Percentiles rank a stretch among this genome's conserved stretches.
Conservation (phyloP, 305 asterid genomes). For the Solanum chacoense region DNA sequence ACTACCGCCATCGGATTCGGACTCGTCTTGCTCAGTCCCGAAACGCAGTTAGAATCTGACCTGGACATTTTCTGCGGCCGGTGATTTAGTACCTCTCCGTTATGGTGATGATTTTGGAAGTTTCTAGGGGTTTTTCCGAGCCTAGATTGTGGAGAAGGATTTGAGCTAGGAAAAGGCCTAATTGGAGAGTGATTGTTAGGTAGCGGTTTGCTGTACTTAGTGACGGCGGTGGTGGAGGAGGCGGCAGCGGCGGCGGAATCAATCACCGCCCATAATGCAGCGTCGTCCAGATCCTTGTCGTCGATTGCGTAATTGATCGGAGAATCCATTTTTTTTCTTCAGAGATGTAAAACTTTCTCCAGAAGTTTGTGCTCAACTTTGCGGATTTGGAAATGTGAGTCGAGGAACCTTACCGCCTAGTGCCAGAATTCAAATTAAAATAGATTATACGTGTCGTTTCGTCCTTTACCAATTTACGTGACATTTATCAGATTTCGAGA, state of each 20-base stretch:
- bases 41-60: constrained; percentile 17
- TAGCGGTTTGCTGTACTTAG: constrained; percentile 24
- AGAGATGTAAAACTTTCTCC: background rate
- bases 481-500: background rate
- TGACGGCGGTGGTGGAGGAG: constrained; percentile 15
- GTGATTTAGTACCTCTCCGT: constrained; percentile 45
- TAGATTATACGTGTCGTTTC: background rate
- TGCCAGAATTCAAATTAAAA: background rate
- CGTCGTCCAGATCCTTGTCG: constrained; percentile 84
- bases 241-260: constrained; percentile 72
- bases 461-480: too few species aligned
- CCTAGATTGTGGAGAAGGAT: constrained; percentile 42
- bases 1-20: constrained; percentile 50
- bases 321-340: constrained; percentile 9
- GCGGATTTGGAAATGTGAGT: background rate
- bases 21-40: constrained; percentile 19
- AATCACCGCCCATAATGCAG: constrained; percentile 88
- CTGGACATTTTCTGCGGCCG: constrained; percentile 47
- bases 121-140: constrained; percentile 8
- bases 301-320: constrained; percentile 25
- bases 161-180: constrained; percentile 34
- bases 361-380: background rate
- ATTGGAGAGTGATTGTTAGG: constrained; percentile 47
- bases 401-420: background rate
- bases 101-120: constrained; percentile 19